Evolutionary conservation across 208 protist genomes (phyloP), one percentile per base, ranked within the genome.

Genomic region (Histomonas meleagridis): DNA sequence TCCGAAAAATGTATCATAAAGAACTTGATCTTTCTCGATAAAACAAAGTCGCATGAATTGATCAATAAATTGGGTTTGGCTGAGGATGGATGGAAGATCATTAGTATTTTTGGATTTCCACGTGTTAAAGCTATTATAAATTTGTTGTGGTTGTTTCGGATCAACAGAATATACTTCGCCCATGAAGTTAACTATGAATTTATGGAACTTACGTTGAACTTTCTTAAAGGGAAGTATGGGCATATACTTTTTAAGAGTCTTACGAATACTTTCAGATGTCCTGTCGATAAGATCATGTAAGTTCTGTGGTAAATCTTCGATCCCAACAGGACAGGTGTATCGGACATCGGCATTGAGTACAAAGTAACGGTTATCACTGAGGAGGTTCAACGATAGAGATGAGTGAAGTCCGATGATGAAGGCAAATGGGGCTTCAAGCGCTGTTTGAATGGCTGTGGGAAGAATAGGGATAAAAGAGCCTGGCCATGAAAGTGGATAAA

Each of bases 401-500:
- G 76, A 86, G 55, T 86, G 76, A 18, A 86, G 18, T 21, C 76
- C 76, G 38, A 86, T 86, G 21, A 86, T 5, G 38, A 55, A 86
- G 26, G 40, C 76, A 46, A 86, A 86, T 38, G 76, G 76, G 14
- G 76, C 76, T 55, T 86, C 76, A 32, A 86, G 26, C 12, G 46
- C 35, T 32, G 76, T 55, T 21, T 38, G 4, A 16, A 46, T 48
- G 16, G 46, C 40, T 18, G 46, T 46, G 32, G 76, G 76, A 26
- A 86, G 32, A 32, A 86, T 51, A 2, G 76, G 76, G 38, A 86
- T 86, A 46, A 86, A 86, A 40, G 76, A 55, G 32, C 76, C 76
- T 26, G 43, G 76, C 76, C 76, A 86, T 55, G 10, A 32, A 18
- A 86, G 76, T 55, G 76, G 76, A 86, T 86, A 55, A 38, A 86